phyloP scores from a whole-genome alignment of 139 green algal species.

The Chlamydomonas eustigma region DNA sequence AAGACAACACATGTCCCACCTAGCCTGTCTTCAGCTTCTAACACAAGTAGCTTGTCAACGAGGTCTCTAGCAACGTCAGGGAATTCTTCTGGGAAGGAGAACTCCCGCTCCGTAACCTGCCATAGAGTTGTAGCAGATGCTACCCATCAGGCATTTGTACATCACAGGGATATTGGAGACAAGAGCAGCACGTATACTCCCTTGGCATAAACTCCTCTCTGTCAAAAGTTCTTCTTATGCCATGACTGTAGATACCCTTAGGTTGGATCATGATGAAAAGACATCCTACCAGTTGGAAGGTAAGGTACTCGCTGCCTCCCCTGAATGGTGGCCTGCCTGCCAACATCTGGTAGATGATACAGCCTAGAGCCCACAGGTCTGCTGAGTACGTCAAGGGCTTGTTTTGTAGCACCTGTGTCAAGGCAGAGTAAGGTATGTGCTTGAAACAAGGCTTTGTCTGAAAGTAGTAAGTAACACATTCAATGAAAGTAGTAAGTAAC shows the following conservation, averaged over 20 bases:
- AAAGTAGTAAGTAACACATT: no score
- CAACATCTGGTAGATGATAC: conserved; percentile 50
- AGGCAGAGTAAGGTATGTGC: not conserved
- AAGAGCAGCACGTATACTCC: not conserved
- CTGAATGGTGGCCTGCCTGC: conserved; percentile 72
- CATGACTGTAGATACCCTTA: no score
- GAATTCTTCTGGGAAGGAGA: conserved; percentile 38
- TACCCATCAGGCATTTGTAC: no score
- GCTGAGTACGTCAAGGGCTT: conserved; percentile 46
- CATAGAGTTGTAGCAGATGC: no score
- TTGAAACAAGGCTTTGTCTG: no score
- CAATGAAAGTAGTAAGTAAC: no score
- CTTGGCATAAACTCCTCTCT: not conserved
- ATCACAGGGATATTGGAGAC: no score
- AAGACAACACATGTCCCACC: no score
- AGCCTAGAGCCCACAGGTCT: conserved; percentile 84
- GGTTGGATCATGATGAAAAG: no score
- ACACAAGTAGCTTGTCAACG: conserved; percentile 53
- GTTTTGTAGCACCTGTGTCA: conserved; percentile 58
- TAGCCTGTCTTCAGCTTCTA: conserved; percentile 56
- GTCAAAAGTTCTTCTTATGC: no score
- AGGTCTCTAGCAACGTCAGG: conserved; percentile 50
- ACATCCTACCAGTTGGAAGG: conserved; percentile 72
- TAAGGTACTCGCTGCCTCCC: conserved; percentile 75
- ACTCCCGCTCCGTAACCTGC: conserved; percentile 38